Evolutionary conservation across 768 basidiomycete genomes (phyloP).

Genomic region (Chalciporus piperatus): DNA sequence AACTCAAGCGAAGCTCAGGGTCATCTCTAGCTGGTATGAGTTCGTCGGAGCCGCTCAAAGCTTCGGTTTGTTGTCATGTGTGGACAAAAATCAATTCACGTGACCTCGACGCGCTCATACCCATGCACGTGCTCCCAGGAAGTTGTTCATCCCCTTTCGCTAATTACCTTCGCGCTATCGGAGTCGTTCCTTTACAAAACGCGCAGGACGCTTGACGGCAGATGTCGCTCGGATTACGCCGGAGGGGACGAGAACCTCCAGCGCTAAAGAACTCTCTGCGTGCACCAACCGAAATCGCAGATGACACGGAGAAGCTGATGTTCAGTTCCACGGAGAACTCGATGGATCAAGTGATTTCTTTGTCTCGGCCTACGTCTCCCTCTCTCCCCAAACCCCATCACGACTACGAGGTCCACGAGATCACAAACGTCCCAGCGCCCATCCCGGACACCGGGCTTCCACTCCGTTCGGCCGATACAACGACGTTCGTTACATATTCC

Average conservation of each 20-base stretch:
- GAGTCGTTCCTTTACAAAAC: conserved; percentile 21
- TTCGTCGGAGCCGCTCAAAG: no score
- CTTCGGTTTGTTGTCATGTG: not conserved
- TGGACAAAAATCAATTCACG: conserved; percentile 29
- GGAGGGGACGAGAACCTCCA: not conserved
- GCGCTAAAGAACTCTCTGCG: conserved; percentile 12
- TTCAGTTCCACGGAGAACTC: conserved; percentile 3
- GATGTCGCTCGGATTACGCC: conserved; percentile 18
- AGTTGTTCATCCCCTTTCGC: conserved; percentile 9
- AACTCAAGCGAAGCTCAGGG: conserved; percentile 5
- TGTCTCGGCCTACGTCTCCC: not conserved
- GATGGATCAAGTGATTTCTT: not conserved
- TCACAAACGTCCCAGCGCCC: conserved; percentile 28
- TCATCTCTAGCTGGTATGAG: no score
- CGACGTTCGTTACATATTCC: conserved; percentile 3
- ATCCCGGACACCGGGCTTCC: conserved; percentile 31
- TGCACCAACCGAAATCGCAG: conserved; percentile 1
- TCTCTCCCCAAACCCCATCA: conserved; percentile 15
- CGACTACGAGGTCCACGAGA: conserved; percentile 28
- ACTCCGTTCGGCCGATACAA: conserved; percentile 20
- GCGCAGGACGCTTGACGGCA: conserved; percentile 26
- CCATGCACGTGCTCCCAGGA: conserved; percentile 16
- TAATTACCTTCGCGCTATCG: conserved; percentile 8
- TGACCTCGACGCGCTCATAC: conserved; percentile 22
- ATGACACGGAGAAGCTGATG: conserved; percentile 26